These are phyloP conservation scores for Cyanodermella asteris DNA, from an alignment of 2,329 filamentous ascomycete species.

Conservation along the genomic window DNA sequence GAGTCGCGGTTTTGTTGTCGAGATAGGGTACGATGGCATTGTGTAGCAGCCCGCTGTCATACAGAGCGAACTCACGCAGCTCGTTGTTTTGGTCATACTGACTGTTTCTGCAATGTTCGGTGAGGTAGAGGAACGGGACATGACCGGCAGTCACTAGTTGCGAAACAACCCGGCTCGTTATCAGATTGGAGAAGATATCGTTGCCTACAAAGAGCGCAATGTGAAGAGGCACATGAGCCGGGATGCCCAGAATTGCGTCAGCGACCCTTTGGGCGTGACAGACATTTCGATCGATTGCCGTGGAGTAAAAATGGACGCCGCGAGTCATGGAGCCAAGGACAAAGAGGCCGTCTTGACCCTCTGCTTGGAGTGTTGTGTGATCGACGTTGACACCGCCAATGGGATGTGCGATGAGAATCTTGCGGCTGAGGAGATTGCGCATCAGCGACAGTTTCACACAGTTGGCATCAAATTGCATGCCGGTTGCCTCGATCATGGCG, in stretches of 20 bases:
- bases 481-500: too few relatives aligned
- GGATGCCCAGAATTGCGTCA: not conserved
- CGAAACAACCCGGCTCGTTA: too few relatives aligned
- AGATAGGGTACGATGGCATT: too few relatives aligned
- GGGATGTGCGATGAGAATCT: not conserved
- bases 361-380: not conserved
- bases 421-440: not conserved
- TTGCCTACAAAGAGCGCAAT: slow-evolving; percentile 1
- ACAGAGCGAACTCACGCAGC: too few relatives aligned
- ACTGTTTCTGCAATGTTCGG: too few relatives aligned
- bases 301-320: slow-evolving; percentile 1
- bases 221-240: not conserved
- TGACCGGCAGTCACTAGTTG: too few relatives aligned
- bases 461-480: not conserved
- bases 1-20: too few relatives aligned
- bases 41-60: too few relatives aligned
- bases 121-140: too few relatives aligned
- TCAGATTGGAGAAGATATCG: not conserved
- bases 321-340: slow-evolving; percentile 2
- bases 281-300: not conserved
- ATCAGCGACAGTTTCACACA: not conserved
- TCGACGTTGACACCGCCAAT: slow-evolving; percentile 1
- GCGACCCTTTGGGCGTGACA: not conserved
- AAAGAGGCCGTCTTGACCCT: not conserved
- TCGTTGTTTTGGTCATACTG: too few relatives aligned